Percentiles rank a stretch among this genome's conserved stretches.
Evolutionary conservation across 228 moss, liverwort and hornwort genomes (phyloP).

Genomic region (Sphagnum magellanicum): DNA sequence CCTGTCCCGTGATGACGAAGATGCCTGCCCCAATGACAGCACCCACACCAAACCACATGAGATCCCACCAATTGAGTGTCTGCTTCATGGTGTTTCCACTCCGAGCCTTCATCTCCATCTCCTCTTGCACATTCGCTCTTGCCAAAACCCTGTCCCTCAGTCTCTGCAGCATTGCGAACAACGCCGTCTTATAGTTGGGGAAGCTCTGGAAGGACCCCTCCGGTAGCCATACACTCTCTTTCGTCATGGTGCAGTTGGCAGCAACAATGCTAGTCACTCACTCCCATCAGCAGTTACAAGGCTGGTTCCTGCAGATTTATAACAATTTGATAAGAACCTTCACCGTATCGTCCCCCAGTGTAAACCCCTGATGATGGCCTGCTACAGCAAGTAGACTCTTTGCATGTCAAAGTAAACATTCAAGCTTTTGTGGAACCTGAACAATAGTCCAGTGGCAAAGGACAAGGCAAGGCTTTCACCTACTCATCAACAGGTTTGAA

Average conservation of each 20-base stretch:
- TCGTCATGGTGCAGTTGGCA: not conserved
- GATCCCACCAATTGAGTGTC: slow-evolving; percentile 46
- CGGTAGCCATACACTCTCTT: slow-evolving; percentile 24
- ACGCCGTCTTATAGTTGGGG: slow-evolving; percentile 40
- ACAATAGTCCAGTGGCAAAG: no score
- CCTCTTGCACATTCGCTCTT: slow-evolving; percentile 31
- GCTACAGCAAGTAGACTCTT: no score
- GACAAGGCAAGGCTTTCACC: no score
- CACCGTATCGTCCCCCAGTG: no score
- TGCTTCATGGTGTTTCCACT: slow-evolving; percentile 35
- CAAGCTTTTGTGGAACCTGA: no score
- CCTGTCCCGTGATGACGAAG: slow-evolving; percentile 44
- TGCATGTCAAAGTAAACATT: no score
- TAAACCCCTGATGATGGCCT: no score
- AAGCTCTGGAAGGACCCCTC: slow-evolving; percentile 70
- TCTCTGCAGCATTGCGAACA: slow-evolving; percentile 35
- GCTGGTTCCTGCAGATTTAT: no score
- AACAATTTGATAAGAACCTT: no score
- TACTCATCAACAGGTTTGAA: no score
- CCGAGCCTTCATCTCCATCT: slow-evolving; percentile 28
- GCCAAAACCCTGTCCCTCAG: slow-evolving; percentile 35
- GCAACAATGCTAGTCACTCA: no score
- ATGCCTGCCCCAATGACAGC: slow-evolving; percentile 53
- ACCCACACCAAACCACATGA: slow-evolving; percentile 54
- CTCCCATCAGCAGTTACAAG: no score